These are phyloP conservation scores for Parietaria judaica DNA, from an alignment of 306 rosid species.

Conservation along the genomic window DNA sequence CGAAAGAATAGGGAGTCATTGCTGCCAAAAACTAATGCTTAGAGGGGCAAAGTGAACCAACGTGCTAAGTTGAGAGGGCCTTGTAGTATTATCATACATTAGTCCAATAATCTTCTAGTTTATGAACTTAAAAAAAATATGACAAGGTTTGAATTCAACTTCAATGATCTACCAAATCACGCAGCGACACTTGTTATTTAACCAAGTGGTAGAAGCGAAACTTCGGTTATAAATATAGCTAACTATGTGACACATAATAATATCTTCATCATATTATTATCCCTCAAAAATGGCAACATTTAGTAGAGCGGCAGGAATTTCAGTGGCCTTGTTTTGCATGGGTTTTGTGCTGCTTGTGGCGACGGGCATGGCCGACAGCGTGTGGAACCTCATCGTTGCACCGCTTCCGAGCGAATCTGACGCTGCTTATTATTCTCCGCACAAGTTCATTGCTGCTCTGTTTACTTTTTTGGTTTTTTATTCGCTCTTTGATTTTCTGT, in stretches of 20 bases:
- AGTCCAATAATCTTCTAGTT: too few species aligned
- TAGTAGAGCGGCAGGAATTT: not conserved
- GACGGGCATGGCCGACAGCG: slow-evolving; percentile 1
- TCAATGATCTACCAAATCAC: too few species aligned
- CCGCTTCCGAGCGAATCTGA: slow-evolving; percentile 6
- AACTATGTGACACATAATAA: not conserved
- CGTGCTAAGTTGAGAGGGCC: too few species aligned
- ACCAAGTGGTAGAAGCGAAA: too few species aligned
- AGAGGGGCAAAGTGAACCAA: too few species aligned
- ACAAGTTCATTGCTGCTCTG: not conserved
- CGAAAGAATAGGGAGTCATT: too few species aligned
- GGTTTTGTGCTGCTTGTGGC: slow-evolving; percentile 1
- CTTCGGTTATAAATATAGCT: not conserved
- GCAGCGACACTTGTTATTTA: not conserved
- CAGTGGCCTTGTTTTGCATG: slow-evolving; percentile 5
- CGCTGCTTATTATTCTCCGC: not conserved
- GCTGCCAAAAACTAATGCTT: too few species aligned
- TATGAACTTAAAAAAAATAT: too few species aligned
- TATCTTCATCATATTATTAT: not conserved
- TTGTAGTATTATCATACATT: too few species aligned
- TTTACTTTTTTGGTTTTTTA: slow-evolving; percentile 9
- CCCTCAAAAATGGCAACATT: not conserved
- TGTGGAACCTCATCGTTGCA: not conserved
- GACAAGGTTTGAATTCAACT: too few species aligned
- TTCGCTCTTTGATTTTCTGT: not conserved